phyloP scores from a whole-genome alignment of 495 filamentous ascomycete species.

The Gamarada debralockiae region DNA sequence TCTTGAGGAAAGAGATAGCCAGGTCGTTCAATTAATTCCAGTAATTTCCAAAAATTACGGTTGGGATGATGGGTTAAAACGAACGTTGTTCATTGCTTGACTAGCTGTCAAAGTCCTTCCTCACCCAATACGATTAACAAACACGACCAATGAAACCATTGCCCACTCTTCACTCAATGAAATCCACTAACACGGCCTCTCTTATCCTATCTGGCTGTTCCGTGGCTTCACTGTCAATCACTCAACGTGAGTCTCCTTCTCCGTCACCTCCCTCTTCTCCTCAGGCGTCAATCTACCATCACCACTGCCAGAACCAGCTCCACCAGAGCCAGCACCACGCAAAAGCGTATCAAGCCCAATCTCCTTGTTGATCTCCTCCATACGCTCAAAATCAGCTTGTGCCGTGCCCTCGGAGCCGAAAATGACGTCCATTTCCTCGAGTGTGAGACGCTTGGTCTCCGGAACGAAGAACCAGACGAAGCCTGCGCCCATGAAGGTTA shows the following conservation, averaged over 20 bases:
- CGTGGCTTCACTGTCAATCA: no score
- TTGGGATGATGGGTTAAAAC: no score
- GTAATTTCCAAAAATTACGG: no score
- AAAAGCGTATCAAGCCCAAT: conserved; percentile 50
- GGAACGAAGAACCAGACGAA: conserved; percentile 75
- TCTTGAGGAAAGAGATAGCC: no score
- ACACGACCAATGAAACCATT: no score
- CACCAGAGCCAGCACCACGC: conserved; percentile 2
- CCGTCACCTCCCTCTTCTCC: conserved; percentile 5
- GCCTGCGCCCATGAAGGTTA: conserved; percentile 64
- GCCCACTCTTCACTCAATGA: no score
- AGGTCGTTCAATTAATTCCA: no score
- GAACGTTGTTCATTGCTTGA: no score
- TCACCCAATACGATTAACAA: no score
- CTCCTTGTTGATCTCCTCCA: conserved; percentile 69
- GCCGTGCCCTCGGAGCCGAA: conserved; percentile 71
- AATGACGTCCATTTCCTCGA: conserved; percentile 65
- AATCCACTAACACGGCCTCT: background rate
- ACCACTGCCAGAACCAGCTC: background rate
- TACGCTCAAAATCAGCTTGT: conserved; percentile 66
- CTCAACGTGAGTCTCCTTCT: conserved; percentile 1
- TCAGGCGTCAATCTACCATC: background rate
- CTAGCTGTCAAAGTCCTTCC: no score
- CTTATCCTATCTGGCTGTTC: background rate
- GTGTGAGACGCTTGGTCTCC: conserved; percentile 64